Evolutionary conservation across 257 asterid genomes (phyloP), one percentile per base, ranked within the genome.

Genomic region (Solanum bulbocastanum): DNA sequence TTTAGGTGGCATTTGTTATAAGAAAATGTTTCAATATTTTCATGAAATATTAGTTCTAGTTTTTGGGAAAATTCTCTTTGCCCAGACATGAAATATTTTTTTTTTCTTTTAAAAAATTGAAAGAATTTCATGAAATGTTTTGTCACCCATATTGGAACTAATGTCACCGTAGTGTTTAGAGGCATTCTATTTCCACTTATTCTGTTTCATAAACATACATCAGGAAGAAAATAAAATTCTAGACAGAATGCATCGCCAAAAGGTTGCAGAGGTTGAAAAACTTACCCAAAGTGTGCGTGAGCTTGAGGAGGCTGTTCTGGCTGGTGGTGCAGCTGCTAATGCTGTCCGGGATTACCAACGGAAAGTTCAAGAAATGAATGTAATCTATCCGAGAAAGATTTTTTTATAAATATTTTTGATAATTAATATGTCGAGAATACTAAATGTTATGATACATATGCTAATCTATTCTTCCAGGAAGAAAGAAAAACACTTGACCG

Each of bases 221-320:
- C 93, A 96, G 86, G 88, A 87, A 78, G 86, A 87, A 74, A 74
- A 87, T 73, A 87, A 86, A 86, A 88, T 88, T 33, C 23, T 88
- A 12, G 89, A 88, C 87, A 83, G 44, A 88, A 71, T 88, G 89
- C 89, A 88, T 69, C 83, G 89, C 36, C 87, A 88, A 83, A 88
- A 83, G 69, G 89, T 88, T 69, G 89, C 89, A 33, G 87, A 88
- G 89, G 89, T 88, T 35, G 89, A 88, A 83, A 88, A 88, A 60
- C 89, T 88, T 71, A 88, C 87, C 60, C 87, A 88, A 88, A 83
- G 87, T 22, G 89, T 88, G 37, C 89, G 74, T 56, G 89, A 88
- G 36, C 89, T 88, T 71, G 89, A 88, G 60, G 89, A 88, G 65
- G 89, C 89, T 39, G 87, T 88, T 68, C 76, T 88, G 71, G 87